A percentile compares a stretch with the other conserved stretches of the same genome.
phyloP scores from a whole-genome alignment of 306 rosid species.

The Cicer cuneatum region DNA sequence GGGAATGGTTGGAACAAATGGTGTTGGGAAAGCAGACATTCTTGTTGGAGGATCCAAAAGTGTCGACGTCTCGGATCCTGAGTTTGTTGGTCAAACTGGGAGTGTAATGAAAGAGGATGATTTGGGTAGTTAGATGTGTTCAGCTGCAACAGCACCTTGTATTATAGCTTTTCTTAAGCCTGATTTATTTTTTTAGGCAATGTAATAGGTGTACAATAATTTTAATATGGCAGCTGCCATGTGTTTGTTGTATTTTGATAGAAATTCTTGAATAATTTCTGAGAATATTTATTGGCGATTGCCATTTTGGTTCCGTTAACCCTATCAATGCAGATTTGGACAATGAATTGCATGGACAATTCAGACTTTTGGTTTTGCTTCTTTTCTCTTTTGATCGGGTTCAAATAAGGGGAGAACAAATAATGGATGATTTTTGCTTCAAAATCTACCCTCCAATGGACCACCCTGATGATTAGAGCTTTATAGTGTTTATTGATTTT shows the following conservation, averaged over 20 bases:
- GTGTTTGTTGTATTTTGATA: constrained; percentile 68
- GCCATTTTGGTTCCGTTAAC: constrained; percentile 32
- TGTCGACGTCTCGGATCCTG: constrained; percentile 67
- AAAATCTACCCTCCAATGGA: too few species aligned
- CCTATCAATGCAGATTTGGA: background rate
- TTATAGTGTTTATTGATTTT: too few species aligned
- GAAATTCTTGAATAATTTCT: constrained; percentile 67
- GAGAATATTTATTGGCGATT: constrained; percentile 46
- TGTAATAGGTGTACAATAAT: constrained; percentile 52
- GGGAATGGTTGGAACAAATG: constrained; percentile 63
- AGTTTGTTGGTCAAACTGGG: constrained; percentile 61
- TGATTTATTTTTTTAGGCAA: constrained; percentile 47
- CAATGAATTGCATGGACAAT: background rate
- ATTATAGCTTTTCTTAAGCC: constrained; percentile 57
- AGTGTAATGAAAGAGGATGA: constrained; percentile 58
- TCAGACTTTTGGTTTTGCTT: too few species aligned
- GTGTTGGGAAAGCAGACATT: constrained; percentile 66
- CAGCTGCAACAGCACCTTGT: constrained; percentile 54
- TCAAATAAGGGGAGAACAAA: too few species aligned
- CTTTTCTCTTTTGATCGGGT: too few species aligned
- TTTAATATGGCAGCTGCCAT: constrained; percentile 65
- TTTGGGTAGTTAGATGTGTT: constrained; percentile 59
- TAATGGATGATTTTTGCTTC: too few species aligned
- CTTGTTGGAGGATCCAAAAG: constrained; percentile 65
- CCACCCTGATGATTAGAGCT: too few species aligned